Evolutionary conservation across 1,139 yeast species (phyloP).

Genomic region (Suhomyces maxii): DNA sequence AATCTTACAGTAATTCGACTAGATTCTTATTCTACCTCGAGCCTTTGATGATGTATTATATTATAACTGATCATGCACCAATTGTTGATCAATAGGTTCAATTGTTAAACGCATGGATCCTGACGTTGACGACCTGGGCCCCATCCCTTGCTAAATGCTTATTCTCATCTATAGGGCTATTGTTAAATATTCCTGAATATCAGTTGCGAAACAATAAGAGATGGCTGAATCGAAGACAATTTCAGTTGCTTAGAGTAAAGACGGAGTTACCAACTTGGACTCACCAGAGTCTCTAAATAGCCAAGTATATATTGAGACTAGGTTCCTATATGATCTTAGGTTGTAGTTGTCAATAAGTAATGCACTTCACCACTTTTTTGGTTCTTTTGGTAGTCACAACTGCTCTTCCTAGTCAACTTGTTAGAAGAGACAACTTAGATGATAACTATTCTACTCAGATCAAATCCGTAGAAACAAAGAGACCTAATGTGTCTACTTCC

Average conservation of each 20-base stretch:
- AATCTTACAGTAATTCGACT: no score
- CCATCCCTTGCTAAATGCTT: slow-evolving; percentile 2
- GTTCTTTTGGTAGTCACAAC: not conserved
- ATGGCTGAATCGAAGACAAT: not conserved
- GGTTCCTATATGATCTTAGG: no score
- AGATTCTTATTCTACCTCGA: no score
- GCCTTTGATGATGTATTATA: no score
- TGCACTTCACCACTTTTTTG: slow-evolving; percentile 1
- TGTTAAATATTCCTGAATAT: not conserved
- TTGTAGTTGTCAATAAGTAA: not conserved
- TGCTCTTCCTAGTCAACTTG: slow-evolving; percentile 4
- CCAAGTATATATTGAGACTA: no score
- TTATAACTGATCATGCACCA: no score
- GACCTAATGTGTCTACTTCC: slow-evolving; percentile 14
- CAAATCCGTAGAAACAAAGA: slow-evolving; percentile 17
- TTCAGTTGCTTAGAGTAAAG: not conserved
- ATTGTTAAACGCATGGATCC: not conserved
- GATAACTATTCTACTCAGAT: slow-evolving; percentile 17
- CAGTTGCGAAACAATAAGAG: slow-evolving; percentile 6
- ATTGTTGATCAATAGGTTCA: not conserved
- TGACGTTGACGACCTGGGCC: not conserved
- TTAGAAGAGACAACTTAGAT: not conserved
- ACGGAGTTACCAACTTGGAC: not conserved
- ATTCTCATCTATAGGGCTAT: not conserved
- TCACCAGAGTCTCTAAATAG: no score